Conservation (phyloP, 192 early-diverging fungal species). For the Backusella tarrabulga region DNA sequence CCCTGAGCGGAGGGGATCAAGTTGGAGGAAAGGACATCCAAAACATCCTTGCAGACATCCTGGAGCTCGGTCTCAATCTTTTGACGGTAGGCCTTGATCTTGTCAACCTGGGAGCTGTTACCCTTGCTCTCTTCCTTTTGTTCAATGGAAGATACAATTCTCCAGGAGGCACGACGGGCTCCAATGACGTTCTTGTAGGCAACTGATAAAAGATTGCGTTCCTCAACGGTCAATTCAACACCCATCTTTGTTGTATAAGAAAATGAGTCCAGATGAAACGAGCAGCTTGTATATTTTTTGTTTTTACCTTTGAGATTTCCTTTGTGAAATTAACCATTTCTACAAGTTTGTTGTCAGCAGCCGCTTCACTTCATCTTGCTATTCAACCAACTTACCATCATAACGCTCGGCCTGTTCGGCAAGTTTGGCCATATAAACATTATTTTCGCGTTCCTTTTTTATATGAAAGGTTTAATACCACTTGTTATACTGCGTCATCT, state of each 20-base stretch:
- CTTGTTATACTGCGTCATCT: background rate
- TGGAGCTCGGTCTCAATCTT: conserved; percentile 93
- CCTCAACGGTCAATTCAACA: conserved; percentile 85
- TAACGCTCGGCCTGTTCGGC: conserved; percentile 99
- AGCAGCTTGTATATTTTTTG: background rate
- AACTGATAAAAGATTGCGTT: conserved; percentile 73
- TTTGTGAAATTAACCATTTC: conserved; percentile 23
- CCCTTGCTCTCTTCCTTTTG: conserved; percentile 97
- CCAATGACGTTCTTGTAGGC: conserved; percentile 96
- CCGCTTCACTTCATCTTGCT: background rate
- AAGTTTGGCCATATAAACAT: conserved; percentile 98
- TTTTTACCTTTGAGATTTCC: conserved; percentile 47
- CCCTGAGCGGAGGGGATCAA: conserved; percentile 86
- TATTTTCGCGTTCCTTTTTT: conserved; percentile 38
- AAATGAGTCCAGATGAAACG: background rate
- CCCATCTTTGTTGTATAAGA: conserved; percentile 54
- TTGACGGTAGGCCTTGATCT: conserved; percentile 86
- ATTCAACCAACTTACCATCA: conserved; percentile 67
- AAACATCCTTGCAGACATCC: conserved; percentile 91
- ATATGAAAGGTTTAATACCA: background rate
- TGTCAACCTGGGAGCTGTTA: conserved; percentile 81
- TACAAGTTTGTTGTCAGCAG: background rate
- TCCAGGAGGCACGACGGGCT: conserved; percentile 97
- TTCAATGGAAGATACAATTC: conserved; percentile 99
- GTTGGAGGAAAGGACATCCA: conserved; percentile 73